phyloP scores from a whole-genome alignment of 2,329 filamentous ascomycete genomes.

The Juglanconis sp. region DNA sequence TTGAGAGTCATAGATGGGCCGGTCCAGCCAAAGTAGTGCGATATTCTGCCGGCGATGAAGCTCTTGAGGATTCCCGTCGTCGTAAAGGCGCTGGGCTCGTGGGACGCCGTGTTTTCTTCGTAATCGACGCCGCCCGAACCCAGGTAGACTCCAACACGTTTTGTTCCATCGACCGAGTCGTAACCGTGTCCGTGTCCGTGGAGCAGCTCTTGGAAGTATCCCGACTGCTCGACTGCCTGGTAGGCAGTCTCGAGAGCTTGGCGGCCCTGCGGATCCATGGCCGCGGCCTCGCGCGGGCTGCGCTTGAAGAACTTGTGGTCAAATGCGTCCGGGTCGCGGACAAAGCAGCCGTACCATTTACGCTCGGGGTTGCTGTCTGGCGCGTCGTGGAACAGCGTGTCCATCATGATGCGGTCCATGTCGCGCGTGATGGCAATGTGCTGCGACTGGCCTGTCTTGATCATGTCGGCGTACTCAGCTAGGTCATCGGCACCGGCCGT shows the following conservation, averaged over 20 bases:
- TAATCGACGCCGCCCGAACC: constrained; percentile 35
- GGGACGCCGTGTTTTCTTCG: constrained; percentile 34
- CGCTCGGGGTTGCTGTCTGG: constrained; percentile 30
- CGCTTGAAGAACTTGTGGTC: constrained; percentile 40
- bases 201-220: constrained; percentile 17
- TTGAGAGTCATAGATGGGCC: constrained; percentile 31
- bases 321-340: constrained; percentile 26
- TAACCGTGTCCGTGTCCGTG: background rate
- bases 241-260: constrained; percentile 37
- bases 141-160: constrained; percentile 21
- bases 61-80: constrained; percentile 22
- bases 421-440: background rate
- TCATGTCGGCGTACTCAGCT: constrained; percentile 17
- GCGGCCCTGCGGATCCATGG: constrained; percentile 38
- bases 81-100: constrained; percentile 32
- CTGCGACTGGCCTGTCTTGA: constrained; percentile 9
- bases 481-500: constrained; percentile 27
- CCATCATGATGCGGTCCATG: background rate
- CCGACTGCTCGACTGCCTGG: constrained; percentile 31
- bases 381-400: background rate
- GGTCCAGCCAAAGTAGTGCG: constrained; percentile 32
- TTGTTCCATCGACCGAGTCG: background rate
- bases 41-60: constrained; percentile 27
- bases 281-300: constrained; percentile 29
- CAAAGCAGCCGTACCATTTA: constrained; percentile 22